phyloP scores from a whole-genome alignment of 1,284 basidiomycete species.

The Ganoderma sp. region DNA sequence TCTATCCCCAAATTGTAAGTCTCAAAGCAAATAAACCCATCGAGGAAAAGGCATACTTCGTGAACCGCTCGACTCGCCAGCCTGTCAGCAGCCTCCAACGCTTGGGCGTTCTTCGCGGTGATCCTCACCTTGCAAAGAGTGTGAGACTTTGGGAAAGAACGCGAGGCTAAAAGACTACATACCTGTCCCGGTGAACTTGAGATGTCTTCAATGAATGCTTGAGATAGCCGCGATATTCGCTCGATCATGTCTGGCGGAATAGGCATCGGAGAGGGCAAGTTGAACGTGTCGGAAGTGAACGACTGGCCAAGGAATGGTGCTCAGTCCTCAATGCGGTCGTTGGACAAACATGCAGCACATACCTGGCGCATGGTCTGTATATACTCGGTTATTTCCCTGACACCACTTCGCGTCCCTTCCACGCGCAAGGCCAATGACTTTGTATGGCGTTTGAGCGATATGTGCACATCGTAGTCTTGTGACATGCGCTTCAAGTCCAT shows the following conservation, averaged over 20 bases:
- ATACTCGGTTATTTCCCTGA: slow-evolving; percentile 52
- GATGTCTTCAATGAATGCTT: slow-evolving; percentile 62
- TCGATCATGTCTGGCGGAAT: slow-evolving; percentile 56
- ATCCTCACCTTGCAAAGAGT: slow-evolving; percentile 57
- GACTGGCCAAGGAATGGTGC: slow-evolving; percentile 44
- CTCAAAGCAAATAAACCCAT: not conserved
- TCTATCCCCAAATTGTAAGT: slow-evolving; percentile 28
- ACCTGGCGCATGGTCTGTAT: slow-evolving; percentile 59
- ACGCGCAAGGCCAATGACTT: slow-evolving; percentile 63
- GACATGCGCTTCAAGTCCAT: slow-evolving; percentile 63
- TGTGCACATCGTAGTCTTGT: slow-evolving; percentile 61
- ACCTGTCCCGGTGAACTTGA: slow-evolving; percentile 52
- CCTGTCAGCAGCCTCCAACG: slow-evolving; percentile 55
- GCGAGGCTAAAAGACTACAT: not conserved
- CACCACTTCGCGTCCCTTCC: slow-evolving; percentile 58
- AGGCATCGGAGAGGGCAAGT: slow-evolving; percentile 50
- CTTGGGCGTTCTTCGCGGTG: slow-evolving; percentile 50
- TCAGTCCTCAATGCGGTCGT: not conserved
- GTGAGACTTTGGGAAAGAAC: not conserved
- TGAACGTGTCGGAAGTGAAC: slow-evolving; percentile 54
- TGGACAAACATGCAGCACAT: slow-evolving; percentile 3
- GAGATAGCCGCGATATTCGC: slow-evolving; percentile 68
- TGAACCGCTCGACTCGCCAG: slow-evolving; percentile 56
- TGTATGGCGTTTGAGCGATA: slow-evolving; percentile 53
- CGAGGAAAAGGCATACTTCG: slow-evolving; percentile 48